Conservation (phyloP, 306 rosid species). For the Styphnolobium japonicum region DNA sequence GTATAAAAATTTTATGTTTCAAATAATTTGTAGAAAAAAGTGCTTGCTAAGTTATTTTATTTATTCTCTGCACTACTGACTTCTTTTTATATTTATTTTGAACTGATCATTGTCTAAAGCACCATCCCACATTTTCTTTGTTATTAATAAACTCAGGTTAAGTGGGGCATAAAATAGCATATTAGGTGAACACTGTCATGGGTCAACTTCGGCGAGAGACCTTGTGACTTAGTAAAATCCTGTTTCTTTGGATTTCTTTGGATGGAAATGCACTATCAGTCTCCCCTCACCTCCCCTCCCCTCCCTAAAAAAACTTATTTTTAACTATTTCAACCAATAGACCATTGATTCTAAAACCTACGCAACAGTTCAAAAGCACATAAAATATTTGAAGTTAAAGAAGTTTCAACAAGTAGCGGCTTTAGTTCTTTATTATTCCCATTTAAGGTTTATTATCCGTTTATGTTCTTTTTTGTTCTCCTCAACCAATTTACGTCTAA, state of each 20-base stretch:
- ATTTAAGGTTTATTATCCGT: background rate
- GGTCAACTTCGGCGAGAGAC: conserved; percentile 45
- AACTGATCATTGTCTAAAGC: background rate
- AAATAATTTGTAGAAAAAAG: background rate
- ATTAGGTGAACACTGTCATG: conserved; percentile 30
- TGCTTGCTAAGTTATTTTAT: background rate
- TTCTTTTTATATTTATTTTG: conserved; percentile 13
- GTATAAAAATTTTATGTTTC: background rate
- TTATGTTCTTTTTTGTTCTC: background rate
- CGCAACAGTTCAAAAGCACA: conserved; percentile 4
- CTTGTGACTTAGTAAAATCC: conserved; percentile 43
- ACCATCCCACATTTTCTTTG: background rate
- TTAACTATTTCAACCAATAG: conserved; percentile 4
- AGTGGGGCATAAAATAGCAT: conserved; percentile 22
- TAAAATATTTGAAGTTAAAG: background rate
- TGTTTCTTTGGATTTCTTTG: conserved; percentile 24
- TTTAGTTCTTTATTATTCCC: background rate
- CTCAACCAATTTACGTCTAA: background rate
- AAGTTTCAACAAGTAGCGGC: conserved; percentile 8
- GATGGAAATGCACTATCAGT: conserved; percentile 13
- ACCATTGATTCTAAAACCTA: background rate
- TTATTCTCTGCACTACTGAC: background rate
- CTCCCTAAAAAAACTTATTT: background rate
- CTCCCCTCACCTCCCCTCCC: no score
- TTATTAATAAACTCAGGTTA: conserved; percentile 15